Evolutionary conservation across 768 basidiomycete species (phyloP).

Genomic region (Lactarius sanguifluus): DNA sequence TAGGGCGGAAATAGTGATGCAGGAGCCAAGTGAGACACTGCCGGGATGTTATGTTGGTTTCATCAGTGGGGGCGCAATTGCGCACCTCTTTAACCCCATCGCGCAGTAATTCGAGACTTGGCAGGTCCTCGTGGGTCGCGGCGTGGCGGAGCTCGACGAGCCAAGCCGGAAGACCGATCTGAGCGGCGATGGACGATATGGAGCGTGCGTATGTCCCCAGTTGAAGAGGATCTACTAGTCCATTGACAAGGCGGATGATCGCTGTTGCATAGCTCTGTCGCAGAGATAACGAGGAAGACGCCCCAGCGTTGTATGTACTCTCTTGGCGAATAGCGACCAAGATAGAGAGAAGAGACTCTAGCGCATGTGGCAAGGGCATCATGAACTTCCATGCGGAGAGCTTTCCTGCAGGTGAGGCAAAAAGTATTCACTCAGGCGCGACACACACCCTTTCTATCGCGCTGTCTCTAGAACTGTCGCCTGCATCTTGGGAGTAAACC

Average conservation of each 20-base stretch:
- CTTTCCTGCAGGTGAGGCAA: constrained; percentile 39
- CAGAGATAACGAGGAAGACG: constrained; percentile 47
- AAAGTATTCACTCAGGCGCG: neutral
- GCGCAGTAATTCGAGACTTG: constrained; percentile 74
- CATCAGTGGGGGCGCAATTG: neutral
- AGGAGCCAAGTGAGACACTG: constrained; percentile 85
- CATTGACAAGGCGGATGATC: constrained; percentile 88
- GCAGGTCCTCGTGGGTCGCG: constrained; percentile 94
- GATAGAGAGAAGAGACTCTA: constrained; percentile 69
- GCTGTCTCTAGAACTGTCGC: constrained; percentile 50
- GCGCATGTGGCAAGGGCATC: constrained; percentile 74
- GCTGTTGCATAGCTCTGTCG: constrained; percentile 81
- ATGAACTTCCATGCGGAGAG: constrained; percentile 78
- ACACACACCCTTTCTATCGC: constrained; percentile 65
- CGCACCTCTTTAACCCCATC: constrained; percentile 72
- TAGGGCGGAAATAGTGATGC: constrained; percentile 81
- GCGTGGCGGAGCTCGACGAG: constrained; percentile 93
- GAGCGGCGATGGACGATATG: constrained; percentile 82
- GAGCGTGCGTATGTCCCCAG: constrained; percentile 86
- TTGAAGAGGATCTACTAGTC: constrained; percentile 93
- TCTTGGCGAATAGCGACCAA: constrained; percentile 63
- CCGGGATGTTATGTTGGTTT: too few relatives aligned
- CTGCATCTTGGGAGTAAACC: constrained; percentile 68
- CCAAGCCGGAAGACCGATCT: constrained; percentile 84
- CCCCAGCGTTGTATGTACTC: constrained; percentile 30